These are phyloP conservation scores for Sporothrix globosa DNA, from an alignment of 2,329 filamentous ascomycete species.

Conservation along the genomic window DNA sequence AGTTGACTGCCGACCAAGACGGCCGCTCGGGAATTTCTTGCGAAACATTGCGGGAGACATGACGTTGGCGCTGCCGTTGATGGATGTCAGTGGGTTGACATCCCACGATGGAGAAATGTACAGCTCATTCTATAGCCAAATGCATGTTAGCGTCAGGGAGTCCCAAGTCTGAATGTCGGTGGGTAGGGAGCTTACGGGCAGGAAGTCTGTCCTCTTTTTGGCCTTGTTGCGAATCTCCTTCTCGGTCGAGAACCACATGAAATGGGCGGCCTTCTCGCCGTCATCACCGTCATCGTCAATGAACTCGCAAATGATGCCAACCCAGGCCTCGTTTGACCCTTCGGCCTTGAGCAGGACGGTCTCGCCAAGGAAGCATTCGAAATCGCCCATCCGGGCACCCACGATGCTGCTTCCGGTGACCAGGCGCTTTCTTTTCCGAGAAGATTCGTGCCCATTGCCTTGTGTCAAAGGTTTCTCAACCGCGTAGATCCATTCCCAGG, in stretches of 20 bases:
- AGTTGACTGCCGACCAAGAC: slow-evolving; percentile 70
- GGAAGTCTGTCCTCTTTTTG: slow-evolving; percentile 78
- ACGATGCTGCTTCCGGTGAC: slow-evolving; percentile 61
- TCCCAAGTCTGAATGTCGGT: neutral
- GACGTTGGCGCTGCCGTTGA: slow-evolving; percentile 85
- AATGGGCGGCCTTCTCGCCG: slow-evolving; percentile 77
- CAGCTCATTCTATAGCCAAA: slow-evolving; percentile 71
- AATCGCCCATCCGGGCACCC: slow-evolving; percentile 79
- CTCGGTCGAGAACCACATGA: slow-evolving; percentile 95
- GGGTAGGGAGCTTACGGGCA: slow-evolving; percentile 55
- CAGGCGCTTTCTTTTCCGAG: slow-evolving; percentile 46
- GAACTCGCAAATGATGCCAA: slow-evolving; percentile 85
- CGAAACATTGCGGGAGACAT: slow-evolving; percentile 73
- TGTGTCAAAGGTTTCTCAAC: slow-evolving; percentile 31
- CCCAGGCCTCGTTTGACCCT: slow-evolving; percentile 85
- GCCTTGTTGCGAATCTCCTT: slow-evolving; percentile 83
- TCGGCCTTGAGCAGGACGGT: slow-evolving; percentile 85
- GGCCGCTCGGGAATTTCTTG: slow-evolving; percentile 71
- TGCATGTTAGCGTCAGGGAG: neutral
- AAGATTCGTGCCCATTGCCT: neutral
- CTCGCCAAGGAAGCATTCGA: slow-evolving; percentile 81
- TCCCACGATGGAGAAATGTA: slow-evolving; percentile 91
- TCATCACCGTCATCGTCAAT: slow-evolving; percentile 68
- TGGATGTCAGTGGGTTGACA: slow-evolving; percentile 80
- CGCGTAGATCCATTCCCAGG: slow-evolving; percentile 81